These are phyloP conservation scores for Fraxinus cuspidata DNA, from an alignment of 257 asterid genomes.

Conservation along the genomic window DNA sequence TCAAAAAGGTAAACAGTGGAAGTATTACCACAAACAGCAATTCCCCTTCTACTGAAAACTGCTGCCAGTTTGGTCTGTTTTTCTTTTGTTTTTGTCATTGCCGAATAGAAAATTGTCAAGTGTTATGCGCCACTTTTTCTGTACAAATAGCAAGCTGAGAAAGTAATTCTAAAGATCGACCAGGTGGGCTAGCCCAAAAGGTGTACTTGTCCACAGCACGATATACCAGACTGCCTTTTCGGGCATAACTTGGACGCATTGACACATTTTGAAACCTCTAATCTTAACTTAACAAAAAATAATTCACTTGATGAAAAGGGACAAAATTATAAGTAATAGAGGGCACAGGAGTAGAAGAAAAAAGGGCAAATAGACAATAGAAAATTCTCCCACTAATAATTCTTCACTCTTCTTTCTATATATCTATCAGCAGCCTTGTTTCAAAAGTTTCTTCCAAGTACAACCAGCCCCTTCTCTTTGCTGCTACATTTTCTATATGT, in stretches of 20 bases:
- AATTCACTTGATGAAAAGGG: constrained; percentile 38
- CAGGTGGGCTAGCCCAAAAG: too few relatives aligned
- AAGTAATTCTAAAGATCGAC: too few relatives aligned
- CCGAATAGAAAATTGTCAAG: too few relatives aligned
- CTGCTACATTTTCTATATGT: constrained; percentile 33
- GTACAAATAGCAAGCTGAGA: too few relatives aligned
- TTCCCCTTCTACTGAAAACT: too few relatives aligned
- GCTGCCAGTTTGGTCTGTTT: too few relatives aligned
- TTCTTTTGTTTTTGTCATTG: too few relatives aligned
- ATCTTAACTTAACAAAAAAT: constrained; percentile 22
- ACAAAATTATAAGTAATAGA: constrained; percentile 28
- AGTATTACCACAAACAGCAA: too few relatives aligned
- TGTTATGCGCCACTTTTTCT: too few relatives aligned
- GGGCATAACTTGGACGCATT: too few relatives aligned
- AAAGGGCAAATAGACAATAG: constrained; percentile 20
- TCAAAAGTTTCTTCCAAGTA: constrained; percentile 8
- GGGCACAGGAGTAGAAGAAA: constrained; percentile 25
- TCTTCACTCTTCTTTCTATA: not conserved
- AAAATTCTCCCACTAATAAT: constrained; percentile 23
- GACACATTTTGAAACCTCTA: not conserved
- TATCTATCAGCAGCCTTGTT: not conserved
- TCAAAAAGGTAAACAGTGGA: constrained; percentile 15
- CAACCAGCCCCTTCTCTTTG: constrained; percentile 5
- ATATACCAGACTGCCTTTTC: too few relatives aligned
- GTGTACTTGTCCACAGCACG: too few relatives aligned